Base-by-base conservation (phyloP, 352 stramenopile species). In the Phytophthora fragariae region DNA sequence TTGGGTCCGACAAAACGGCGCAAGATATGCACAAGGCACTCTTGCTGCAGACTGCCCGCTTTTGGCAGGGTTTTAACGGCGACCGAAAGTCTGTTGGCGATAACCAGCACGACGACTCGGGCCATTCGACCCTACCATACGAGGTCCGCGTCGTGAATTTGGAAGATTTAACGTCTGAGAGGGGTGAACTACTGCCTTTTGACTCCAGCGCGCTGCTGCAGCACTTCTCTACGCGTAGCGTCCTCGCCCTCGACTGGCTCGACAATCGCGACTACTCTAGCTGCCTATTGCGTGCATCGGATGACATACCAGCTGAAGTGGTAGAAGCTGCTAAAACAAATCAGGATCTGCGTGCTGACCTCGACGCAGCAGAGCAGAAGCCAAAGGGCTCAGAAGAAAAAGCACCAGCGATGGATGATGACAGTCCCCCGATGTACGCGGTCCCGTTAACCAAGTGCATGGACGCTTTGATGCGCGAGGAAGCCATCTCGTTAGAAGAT, bases 161-260 rank as follows among this genome's bases (percentile, higher is more conserved):
- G 27, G 85, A 92, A 19, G 81, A 92, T 11, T 46, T 94, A 19
- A 72, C 73, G 0, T 85, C 59, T 27, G 37, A 78, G 8, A 68
- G 78, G 2, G 86, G 86, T 0, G 60, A 73, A 2, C 24, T 63
- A 2, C 55, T 94, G n/a, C 84, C 86, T 0, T 72, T 77, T 14
- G 82, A 94, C 57, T 71, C 65, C 10, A 88, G 78, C 29, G 68
- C 73, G 2, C 73, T 96, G n/a, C 62, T 96, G 17, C 81, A 90
- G 60, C 80, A 93, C 58, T 93, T 95, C 50, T 86, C 83, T 1
- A 83, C 86, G 21, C 85, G 86, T 17, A 93, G 88, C 70, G 84
- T 96, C n/a, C 65, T 96, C 46, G 87, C 87, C 12, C 49, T 96
- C 11, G 88, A 96, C 66, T 96, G 89, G 89, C 68, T 56, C 10